These are phyloP conservation scores for Prillingera fragicola DNA, from an alignment of 1,284 basidiomycete species.

Conservation along the genomic window DNA sequence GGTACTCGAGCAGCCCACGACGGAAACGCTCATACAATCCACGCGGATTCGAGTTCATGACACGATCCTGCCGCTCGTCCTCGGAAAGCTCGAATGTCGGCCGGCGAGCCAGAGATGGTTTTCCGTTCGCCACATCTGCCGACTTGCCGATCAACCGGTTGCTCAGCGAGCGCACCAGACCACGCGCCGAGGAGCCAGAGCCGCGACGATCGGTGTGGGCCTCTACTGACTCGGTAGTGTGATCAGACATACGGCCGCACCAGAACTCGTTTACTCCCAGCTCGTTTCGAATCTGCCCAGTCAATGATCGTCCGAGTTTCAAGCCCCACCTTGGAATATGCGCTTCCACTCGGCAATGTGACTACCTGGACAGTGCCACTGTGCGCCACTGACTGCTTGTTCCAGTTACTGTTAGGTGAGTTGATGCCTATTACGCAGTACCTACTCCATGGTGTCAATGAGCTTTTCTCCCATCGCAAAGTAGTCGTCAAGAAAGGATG, in stretches of 20 bases:
- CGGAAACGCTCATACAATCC: slow-evolving; percentile 42
- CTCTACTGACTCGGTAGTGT: slow-evolving; percentile 4
- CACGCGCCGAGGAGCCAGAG: background rate
- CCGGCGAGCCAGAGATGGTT: too few species aligned
- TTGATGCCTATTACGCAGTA: background rate
- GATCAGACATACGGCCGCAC: slow-evolving; percentile 29
- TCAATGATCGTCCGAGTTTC: background rate
- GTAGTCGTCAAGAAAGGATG: slow-evolving; percentile 27
- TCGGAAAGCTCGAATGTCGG: slow-evolving; percentile 16
- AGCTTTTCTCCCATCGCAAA: slow-evolving; percentile 28
- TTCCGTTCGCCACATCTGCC: background rate
- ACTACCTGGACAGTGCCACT: slow-evolving; percentile 27
- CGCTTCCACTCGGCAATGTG: slow-evolving; percentile 14
- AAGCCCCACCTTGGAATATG: slow-evolving; percentile 8
- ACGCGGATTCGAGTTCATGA: slow-evolving; percentile 23
- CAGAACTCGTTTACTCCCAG: slow-evolving; percentile 34
- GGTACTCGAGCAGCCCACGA: slow-evolving; percentile 40
- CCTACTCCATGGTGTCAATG: slow-evolving; percentile 30
- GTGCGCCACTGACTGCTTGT: slow-evolving; percentile 21
- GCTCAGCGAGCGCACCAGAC: slow-evolving; percentile 6
- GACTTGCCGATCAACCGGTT: background rate
- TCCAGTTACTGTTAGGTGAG: slow-evolving; percentile 29
- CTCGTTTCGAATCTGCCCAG: slow-evolving; percentile 24
- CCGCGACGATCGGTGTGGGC: background rate
- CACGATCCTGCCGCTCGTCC: slow-evolving; percentile 24